phyloP scores from a whole-genome alignment of 2,329 filamentous ascomycete genomes.

The Rutstroemia sp. region DNA sequence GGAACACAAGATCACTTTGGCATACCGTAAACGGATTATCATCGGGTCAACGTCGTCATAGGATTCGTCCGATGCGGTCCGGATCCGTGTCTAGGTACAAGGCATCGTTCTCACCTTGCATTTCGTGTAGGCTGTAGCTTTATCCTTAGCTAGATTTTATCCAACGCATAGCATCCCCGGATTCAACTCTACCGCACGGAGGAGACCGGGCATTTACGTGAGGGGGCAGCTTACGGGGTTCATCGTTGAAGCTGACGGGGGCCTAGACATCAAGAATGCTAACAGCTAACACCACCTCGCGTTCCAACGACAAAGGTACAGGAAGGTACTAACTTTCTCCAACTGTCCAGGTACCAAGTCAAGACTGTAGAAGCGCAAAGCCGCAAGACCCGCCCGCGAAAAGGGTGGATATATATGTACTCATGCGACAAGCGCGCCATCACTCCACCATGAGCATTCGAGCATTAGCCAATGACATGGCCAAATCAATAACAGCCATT shows the following conservation, averaged over 20 bases:
- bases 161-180: background rate
- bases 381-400: background rate
- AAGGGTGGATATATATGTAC: background rate
- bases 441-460: background rate
- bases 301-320: background rate
- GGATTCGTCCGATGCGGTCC: too few relatives aligned
- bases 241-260: background rate
- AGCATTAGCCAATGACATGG: background rate
- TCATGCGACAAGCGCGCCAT: constrained; percentile 21
- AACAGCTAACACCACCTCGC: background rate
- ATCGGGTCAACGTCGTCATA: too few relatives aligned
- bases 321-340: background rate
- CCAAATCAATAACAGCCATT: background rate
- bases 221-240: constrained; percentile 6
- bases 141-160: too few relatives aligned
- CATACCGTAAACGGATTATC: background rate
- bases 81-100: background rate
- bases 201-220: background rate
- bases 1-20: background rate
- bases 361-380: background rate
- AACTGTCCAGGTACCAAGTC: background rate
- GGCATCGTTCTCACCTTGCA: background rate
- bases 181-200: background rate
- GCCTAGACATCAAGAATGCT: background rate
- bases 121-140: background rate